Base-by-base conservation (phyloP, 306 rosid genomes). In the Betula pendula region DNA sequence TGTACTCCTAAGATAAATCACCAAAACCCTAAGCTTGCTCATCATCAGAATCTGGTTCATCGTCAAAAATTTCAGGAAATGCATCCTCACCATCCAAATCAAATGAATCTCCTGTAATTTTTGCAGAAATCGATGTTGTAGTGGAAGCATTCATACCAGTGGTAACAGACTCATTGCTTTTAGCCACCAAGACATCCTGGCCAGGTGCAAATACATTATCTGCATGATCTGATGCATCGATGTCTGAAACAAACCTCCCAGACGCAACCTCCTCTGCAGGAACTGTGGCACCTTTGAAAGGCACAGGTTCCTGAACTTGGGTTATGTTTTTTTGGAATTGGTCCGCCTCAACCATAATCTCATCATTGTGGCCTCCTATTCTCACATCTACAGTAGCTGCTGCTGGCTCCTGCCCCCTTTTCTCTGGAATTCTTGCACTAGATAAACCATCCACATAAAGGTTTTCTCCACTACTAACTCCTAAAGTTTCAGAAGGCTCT, bases 41-140 rank as follows among this genome's bases (percentile, higher is more conserved):
- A 45, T 20, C 84, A 47, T 86, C 93, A 73, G 93, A 88, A 82
- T 92, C 96, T 19, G 96, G 89, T 80, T 85, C 90, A 43, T 70
- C 89, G 60, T 86, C 90, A 83, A 89, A 84, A 72, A 92, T 89
- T 33, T 92, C 97, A 56, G 97, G 98, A 70, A 90, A 83, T 25
- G 59, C 78, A 20, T 90, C 94, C 48, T 56, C 83, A 50, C 45
- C 4, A 33, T 77, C 82, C 16, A 62, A 52, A 40, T 79, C 77
- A 53, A 16, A 29, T 65, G 74, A 80, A 69, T 74, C 42, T 12
- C 66, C 85, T 6, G 58, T 74, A 50, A 22, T 55, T 81, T 73
- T 73, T 24, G 44, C 74, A 12, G 84, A 73, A 55, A 68, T 78
- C 68, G 84, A 51, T 38, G 85, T 63, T 48, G 56, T n/a, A 27